Base-by-base conservation (phyloP, 2,329 filamentous ascomycete genomes). In the Fusarium caatingaense region DNA sequence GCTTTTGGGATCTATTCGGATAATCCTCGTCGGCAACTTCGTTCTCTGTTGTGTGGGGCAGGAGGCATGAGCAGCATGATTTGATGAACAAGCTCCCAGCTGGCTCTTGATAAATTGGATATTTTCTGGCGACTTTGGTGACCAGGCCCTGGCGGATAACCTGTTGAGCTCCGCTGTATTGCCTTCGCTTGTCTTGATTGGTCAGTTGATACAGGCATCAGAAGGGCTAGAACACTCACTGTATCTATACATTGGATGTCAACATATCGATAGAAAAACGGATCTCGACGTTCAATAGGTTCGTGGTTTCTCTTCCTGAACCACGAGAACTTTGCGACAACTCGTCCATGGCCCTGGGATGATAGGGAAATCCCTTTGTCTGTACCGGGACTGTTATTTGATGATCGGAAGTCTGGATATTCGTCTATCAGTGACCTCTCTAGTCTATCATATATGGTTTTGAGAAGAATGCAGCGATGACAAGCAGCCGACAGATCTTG, bases 361-460 rank as follows among this genome's bases (percentile, higher is more conserved):
- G 0, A 12, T 1, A 49, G 20, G 3, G 1, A n/a, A 8, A 49
- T 23, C 10, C 23, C 47, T 32, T 49, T 49, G 7, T 49, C 28
- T 6, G 20, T 49, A 20, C 28, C 28, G 12, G 28, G 28, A 7
- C 11, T 6, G 6, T 2, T 28, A 13, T 28, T 28, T 28, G 28
- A 28, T 28, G 12, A 28, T 28, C 3, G 12, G 2, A 28, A 28
- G 7, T 49, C 47, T 12, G 15, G 15, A 8, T 49, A 49, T 4
- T 34, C 47, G 7, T 10, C 11, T 4, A 3, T 5, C 13, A 48
- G 5, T 2, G 9, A 2, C 9, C n/a, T 23, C 3, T 49, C 28
- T 2, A 34, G 10, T 11, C 10, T 49, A 3, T 23, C 10, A 4
- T 34, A 23, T 4, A 34, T 2, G 2, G 20, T 2, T 12, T 2